These are phyloP conservation scores for Tetracladium setigerum DNA, from an alignment of 495 filamentous ascomycete genomes.

Conservation along the genomic window DNA sequence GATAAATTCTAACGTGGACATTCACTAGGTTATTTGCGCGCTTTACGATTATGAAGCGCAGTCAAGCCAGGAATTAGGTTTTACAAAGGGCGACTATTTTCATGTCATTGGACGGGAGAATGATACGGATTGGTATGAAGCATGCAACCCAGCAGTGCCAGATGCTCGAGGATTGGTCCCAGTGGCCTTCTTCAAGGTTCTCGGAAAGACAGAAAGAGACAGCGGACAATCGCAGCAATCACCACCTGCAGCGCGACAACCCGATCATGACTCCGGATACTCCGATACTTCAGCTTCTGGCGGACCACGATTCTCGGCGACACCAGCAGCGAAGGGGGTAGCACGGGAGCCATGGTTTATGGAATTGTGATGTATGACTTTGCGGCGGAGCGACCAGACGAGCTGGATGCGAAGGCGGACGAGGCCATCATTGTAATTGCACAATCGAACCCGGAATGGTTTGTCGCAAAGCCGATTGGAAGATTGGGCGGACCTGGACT, in stretches of 20 bases:
- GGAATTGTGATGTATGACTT: slow-evolving; percentile 97
- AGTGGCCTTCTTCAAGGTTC: slow-evolving; percentile 82
- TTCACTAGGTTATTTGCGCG: slow-evolving; percentile 81
- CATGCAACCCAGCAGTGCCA: slow-evolving; percentile 89
- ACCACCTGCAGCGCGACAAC: slow-evolving; percentile 44
- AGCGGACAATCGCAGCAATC: slow-evolving; percentile 70
- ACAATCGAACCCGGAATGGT: slow-evolving; percentile 99
- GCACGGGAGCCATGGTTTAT: slow-evolving; percentile 79
- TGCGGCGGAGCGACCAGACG: slow-evolving; percentile 87
- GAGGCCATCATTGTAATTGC: slow-evolving; percentile 98
- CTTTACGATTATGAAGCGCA: slow-evolving; percentile 86
- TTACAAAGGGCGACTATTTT: slow-evolving; percentile 93
- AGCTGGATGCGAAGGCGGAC: slow-evolving; percentile 88
- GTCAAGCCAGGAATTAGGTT: slow-evolving; percentile 73
- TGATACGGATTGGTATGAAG: slow-evolving; percentile 95
- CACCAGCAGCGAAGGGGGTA: slow-evolving; percentile 18
- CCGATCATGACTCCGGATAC: slow-evolving; percentile 74
- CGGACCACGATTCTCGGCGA: slow-evolving; percentile 28
- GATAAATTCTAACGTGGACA: slow-evolving; percentile 18
- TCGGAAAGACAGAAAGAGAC: slow-evolving; percentile 86
- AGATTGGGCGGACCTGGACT: slow-evolving; percentile 87
- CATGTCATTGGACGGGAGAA: slow-evolving; percentile 96
- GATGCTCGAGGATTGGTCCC: slow-evolving; percentile 87
- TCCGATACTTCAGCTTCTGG: slow-evolving; percentile 47
- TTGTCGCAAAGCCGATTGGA: slow-evolving; percentile 96